Evolutionary conservation across 495 filamentous ascomycete species (phyloP).

Genomic region (Jackrogersella minutella): DNA sequence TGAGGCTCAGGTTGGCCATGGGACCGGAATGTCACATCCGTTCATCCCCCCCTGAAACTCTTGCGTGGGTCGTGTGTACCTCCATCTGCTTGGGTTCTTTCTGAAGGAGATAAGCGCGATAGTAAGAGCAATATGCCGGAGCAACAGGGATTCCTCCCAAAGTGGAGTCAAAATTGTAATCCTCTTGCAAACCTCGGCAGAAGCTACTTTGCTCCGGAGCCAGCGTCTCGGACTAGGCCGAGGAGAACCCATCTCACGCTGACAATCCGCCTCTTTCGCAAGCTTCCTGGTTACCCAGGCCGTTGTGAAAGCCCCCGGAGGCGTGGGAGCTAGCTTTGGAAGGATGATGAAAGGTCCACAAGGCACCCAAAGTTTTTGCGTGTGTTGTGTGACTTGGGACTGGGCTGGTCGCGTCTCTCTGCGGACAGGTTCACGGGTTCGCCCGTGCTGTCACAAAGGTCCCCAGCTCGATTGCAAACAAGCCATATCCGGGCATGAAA

Average conservation of each 20-base stretch:
- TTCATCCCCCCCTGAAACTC: background rate
- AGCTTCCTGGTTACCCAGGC: background rate
- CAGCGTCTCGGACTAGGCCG: conserved; percentile 63
- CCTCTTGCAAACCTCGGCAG: conserved; percentile 43
- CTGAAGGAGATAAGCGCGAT: conserved; percentile 66
- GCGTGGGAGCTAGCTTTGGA: conserved; percentile 42
- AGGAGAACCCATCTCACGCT: conserved; percentile 50
- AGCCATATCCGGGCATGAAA: conserved; percentile 30
- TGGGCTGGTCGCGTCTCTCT: conserved; percentile 59
- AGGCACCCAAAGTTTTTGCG: conserved; percentile 3
- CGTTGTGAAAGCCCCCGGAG: conserved; percentile 39
- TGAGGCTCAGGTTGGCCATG: background rate
- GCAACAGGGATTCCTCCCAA: conserved; percentile 1
- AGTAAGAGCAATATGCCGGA: conserved; percentile 58
- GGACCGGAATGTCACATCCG: background rate
- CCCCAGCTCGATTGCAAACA: conserved; percentile 44
- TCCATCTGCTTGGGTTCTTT: conserved; percentile 53
- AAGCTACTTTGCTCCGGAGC: conserved; percentile 62
- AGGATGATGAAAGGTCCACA: conserved; percentile 29
- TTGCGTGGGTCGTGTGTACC: conserved; percentile 22
- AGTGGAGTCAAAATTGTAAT: background rate
- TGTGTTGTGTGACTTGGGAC: conserved; percentile 37
- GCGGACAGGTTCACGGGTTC: conserved; percentile 47
- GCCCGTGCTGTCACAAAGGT: conserved; percentile 51
- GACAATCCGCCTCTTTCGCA: conserved; percentile 39